phyloP scores from a whole-genome alignment of 257 asterid species.

The Forsythia suspensa region DNA sequence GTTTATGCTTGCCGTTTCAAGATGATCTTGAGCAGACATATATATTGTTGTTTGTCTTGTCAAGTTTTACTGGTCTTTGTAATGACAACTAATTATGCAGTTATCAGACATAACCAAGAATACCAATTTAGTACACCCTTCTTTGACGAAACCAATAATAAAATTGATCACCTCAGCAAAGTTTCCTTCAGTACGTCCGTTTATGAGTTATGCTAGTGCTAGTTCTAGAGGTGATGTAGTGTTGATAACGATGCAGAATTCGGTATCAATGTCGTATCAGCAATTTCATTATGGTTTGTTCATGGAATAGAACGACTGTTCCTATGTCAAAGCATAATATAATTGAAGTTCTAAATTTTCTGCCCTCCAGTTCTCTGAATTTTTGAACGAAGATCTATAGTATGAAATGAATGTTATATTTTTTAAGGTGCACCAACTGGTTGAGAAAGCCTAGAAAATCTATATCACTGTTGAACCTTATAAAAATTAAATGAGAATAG shows the following conservation, averaged over 20 bases:
- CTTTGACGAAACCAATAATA: background rate
- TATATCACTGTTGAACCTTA: conserved; percentile 12
- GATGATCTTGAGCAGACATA: background rate
- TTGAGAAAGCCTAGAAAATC: conserved; percentile 5
- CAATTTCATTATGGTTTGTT: background rate
- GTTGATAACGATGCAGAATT: conserved; percentile 7
- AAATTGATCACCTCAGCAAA: background rate
- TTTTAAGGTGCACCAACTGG: background rate
- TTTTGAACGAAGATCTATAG: conserved; percentile 10
- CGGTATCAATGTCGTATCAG: background rate
- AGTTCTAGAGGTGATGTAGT: conserved; percentile 2
- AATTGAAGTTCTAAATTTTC: background rate
- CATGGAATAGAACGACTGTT: conserved; percentile 8
- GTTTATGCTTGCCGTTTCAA: background rate
- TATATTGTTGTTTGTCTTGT: conserved; percentile 19
- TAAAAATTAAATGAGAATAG: conserved; percentile 9
- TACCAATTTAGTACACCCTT: background rate
- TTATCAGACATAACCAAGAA: conserved; percentile 9
- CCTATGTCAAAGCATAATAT: background rate
- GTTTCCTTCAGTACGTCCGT: background rate
- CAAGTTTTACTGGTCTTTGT: background rate
- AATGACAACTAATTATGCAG: conserved; percentile 13
- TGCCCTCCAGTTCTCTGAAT: conserved; percentile 2
- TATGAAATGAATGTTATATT: conserved; percentile 1
- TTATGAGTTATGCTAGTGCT: conserved; percentile 16